Percentiles rank a stretch among this genome's conserved stretches.
phyloP scores from a whole-genome alignment of 2,329 filamentous ascomycete species.

The Lachnum nothofagi region DNA sequence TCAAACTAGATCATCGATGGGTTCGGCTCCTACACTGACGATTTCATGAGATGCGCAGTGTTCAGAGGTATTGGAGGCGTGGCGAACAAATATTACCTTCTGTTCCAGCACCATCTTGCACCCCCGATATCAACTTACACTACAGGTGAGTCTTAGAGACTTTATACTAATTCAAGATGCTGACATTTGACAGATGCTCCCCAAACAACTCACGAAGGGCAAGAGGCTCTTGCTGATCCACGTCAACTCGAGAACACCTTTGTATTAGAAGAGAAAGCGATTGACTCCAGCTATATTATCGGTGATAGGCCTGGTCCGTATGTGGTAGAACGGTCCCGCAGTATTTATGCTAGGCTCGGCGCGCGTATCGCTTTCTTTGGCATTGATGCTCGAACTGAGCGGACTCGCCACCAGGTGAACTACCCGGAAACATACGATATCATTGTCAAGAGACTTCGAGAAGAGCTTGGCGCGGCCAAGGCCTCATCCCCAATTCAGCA shows the following conservation, averaged over 20 bases:
- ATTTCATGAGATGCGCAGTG: constrained; percentile 88
- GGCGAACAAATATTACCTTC: constrained; percentile 96
- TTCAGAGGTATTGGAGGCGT: constrained; percentile 88
- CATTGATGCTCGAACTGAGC: constrained; percentile 89
- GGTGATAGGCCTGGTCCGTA: constrained; percentile 70
- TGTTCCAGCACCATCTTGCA: constrained; percentile 91
- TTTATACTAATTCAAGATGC: background rate
- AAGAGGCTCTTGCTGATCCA: constrained; percentile 57
- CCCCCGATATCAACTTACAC: constrained; percentile 84
- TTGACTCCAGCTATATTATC: constrained; percentile 63
- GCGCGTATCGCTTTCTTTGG: constrained; percentile 79
- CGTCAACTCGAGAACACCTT: constrained; percentile 70
- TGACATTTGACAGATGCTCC: constrained; percentile 35
- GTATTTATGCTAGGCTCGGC: constrained; percentile 79
- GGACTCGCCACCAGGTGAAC: constrained; percentile 89
- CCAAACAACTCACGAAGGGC: constrained; percentile 57
- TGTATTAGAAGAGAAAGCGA: constrained; percentile 55
- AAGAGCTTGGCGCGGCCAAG: constrained; percentile 66
- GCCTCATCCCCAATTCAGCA: constrained; percentile 76
- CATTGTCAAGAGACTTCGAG: constrained; percentile 70
- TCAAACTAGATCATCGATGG: constrained; percentile 67
- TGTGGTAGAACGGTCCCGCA: constrained; percentile 81
- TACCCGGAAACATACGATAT: constrained; percentile 85
- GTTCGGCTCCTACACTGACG: constrained; percentile 87
- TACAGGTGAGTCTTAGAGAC: constrained; percentile 52